phyloP scores from a whole-genome alignment of 2,329 filamentous ascomycete genomes.

The Aspergillus spinulosporus region DNA sequence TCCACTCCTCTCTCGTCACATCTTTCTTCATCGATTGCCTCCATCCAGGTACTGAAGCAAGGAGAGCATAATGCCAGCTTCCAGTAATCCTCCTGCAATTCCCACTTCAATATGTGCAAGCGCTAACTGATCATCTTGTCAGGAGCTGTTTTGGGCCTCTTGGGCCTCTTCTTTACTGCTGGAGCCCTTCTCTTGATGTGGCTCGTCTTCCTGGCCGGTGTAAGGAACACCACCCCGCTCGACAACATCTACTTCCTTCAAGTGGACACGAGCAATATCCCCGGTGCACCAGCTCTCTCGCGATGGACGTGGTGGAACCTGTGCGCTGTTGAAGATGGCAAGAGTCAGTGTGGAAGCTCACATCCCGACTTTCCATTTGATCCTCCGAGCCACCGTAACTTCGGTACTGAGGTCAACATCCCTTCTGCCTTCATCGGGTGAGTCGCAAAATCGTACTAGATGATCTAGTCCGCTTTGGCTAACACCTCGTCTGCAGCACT shows the following conservation, averaged over 20 bases:
- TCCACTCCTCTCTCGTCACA: slow-evolving; percentile 1
- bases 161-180: slow-evolving; percentile 63
- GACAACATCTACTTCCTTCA: slow-evolving; percentile 82
- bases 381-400: slow-evolving; percentile 58
- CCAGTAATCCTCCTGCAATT: slow-evolving; percentile 32
- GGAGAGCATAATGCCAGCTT: slow-evolving; percentile 26
- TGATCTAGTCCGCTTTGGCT: neutral
- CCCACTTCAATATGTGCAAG: neutral
- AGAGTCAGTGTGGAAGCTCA: slow-evolving; percentile 64
- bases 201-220: slow-evolving; percentile 65
- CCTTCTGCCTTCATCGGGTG: slow-evolving; percentile 57
- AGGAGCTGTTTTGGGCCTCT: slow-evolving; percentile 58
- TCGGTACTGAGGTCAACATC: slow-evolving; percentile 55
- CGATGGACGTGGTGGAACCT: slow-evolving; percentile 93
- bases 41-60: slow-evolving; percentile 2
- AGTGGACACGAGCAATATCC: slow-evolving; percentile 72
- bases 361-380: slow-evolving; percentile 68
- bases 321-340: slow-evolving; percentile 61
- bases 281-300: slow-evolving; percentile 64
- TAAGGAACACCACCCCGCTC: slow-evolving; percentile 57
- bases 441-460: slow-evolving; percentile 22
- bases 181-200: slow-evolving; percentile 64
- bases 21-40: neutral
- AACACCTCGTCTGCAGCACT: slow-evolving; percentile 39
- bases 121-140: slow-evolving; percentile 13